phyloP scores from a whole-genome alignment of 345 rosid genomes.

The thale cress (Arabidopsis thaliana) region TAIR10.1 NC_003074.8:23375001-23375500 shows the following conservation, averaged over 20 bases:
- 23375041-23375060: neutral
- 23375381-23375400: neutral
- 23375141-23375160: no score
- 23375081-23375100: slow-evolving; percentile 29
- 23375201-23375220: no score
- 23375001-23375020: slow-evolving; percentile 19
- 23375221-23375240: no score
- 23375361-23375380: neutral
- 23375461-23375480: slow-evolving; percentile 26
- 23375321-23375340: slow-evolving; percentile 9
- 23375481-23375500: slow-evolving; percentile 32
- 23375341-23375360: slow-evolving; percentile 15
- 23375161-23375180: no score
- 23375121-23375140: neutral
- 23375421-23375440: slow-evolving; percentile 5
- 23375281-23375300: neutral
- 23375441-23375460: neutral
- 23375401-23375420: neutral
- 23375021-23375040: no score
- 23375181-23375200: no score
- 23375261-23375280: no score
- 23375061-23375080: slow-evolving; percentile 5
- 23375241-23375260: no score
- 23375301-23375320: neutral
- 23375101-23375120: slow-evolving; percentile 41